Evolutionary conservation across 2,329 filamentous ascomycete species (phyloP).

Genomic region (Penicillium sp.): DNA sequence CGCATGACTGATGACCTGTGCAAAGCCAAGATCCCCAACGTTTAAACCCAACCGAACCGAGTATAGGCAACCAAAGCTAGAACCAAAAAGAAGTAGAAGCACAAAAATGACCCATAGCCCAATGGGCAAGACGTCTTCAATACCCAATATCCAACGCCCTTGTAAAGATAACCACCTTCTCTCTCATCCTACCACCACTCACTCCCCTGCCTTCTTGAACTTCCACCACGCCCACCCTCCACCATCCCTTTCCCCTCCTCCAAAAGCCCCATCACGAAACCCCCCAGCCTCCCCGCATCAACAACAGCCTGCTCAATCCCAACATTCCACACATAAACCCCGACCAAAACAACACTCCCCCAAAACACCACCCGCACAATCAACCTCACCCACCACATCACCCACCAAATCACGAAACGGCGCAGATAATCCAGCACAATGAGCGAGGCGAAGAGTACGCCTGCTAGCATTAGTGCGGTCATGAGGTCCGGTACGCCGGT

Average conservation of each 20-base stretch:
- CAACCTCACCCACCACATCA: slow-evolving; percentile 76
- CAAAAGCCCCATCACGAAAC: slow-evolving; percentile 66
- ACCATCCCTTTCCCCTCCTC: slow-evolving; percentile 53
- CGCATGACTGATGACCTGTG: slow-evolving; percentile 12
- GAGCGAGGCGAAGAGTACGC: slow-evolving; percentile 64
- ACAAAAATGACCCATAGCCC: not conserved
- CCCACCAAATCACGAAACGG: slow-evolving; percentile 75
- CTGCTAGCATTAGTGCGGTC: slow-evolving; percentile 52
- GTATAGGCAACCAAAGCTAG: not conserved
- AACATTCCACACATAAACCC: slow-evolving; percentile 56
- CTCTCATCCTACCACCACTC: not conserved
- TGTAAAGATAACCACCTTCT: slow-evolving; percentile 24
- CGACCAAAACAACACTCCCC: slow-evolving; percentile 58
- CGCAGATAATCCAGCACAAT: slow-evolving; percentile 70
- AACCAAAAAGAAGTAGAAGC: too few relatives aligned
- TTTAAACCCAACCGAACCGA: not conserved
- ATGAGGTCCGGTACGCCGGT: slow-evolving; percentile 37
- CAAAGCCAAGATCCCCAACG: not conserved
- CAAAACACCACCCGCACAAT: slow-evolving; percentile 66
- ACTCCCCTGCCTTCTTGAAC: not conserved
- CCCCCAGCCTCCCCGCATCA: slow-evolving; percentile 55
- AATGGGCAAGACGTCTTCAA: too few relatives aligned
- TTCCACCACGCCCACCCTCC: not conserved
- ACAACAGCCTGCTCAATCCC: slow-evolving; percentile 37
- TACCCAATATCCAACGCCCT: not conserved